Evolutionary conservation across 441 rosid species (phyloP), one percentile per base, ranked within the genome.

Genomic region (Sinapis alba): DNA sequence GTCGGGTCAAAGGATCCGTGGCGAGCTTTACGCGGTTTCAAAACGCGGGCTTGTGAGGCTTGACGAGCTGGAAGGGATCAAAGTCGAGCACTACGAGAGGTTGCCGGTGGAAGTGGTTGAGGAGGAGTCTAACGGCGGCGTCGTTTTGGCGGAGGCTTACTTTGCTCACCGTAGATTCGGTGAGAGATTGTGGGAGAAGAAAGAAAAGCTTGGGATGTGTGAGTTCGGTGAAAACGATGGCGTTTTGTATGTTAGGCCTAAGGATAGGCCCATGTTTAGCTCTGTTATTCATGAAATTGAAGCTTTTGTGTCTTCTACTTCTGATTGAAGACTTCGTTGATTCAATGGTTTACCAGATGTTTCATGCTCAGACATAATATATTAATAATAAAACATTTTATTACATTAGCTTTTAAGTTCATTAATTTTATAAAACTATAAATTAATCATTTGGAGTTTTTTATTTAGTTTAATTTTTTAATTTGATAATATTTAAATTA

Each of bases 51-150:
- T 88, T 15, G 83, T 9, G 9, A 74, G 83, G 12, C 76, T 87
- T 28, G 92, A 92, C 76, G 86, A 88, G 27, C 69, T 90, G 70
- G 94, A 92, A 56, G 94, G 92, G 7, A 74, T 75, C 69, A 10
- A 80, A 5, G 53, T 57, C 3, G 87, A 90, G n/a, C 93, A 90
- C 73, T 92, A 88, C 83, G 92, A 92, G 86, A 81, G 96, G 62
- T 81, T 82, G n/a, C 82, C 85, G 0, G 63, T 92, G 45, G 76
- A 80, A 28, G 84, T 85, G 15, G 45, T 11, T 7, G 60, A 63
- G 12, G 59, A 53, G 1, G 76, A 67, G n/a, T 80, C 23, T 13
- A 38, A 68, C 65, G 83, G 27, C 4, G 81, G 7, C 69, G 85
- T 20, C 43, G 84, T 18, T 45, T 85, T 65, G 16, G 94, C 87